Conservation (phyloP, 2,329 filamentous ascomycete species). For the Drechslerella stenobrocha region DNA sequence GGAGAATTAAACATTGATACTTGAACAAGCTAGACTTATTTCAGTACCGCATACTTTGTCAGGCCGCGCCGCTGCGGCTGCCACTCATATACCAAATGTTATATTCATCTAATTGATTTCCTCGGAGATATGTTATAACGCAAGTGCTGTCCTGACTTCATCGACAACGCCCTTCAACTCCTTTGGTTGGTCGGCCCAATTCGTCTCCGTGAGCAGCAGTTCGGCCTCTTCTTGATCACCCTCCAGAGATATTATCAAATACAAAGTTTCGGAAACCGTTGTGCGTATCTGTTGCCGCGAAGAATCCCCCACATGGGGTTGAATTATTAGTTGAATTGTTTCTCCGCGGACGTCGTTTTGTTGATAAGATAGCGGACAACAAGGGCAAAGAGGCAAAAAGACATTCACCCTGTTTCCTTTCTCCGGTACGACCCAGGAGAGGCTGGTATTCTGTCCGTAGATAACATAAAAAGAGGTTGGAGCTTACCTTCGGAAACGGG, state of each 20-base stretch:
- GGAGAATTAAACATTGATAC: too few species aligned
- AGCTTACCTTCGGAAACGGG: constrained; percentile 75
- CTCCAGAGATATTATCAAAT: constrained; percentile 43
- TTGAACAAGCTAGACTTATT: too few species aligned
- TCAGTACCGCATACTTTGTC: too few species aligned
- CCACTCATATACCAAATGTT: too few species aligned
- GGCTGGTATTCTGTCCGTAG: constrained; percentile 8
- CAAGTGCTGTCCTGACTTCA: constrained; percentile 28
- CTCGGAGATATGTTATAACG: constrained; percentile 12
- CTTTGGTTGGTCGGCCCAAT: constrained; percentile 34
- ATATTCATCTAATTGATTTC: neutral
- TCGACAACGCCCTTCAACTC: constrained; percentile 34
- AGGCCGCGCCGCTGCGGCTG: too few species aligned
- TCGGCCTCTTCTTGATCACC: constrained; percentile 39
- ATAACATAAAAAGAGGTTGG: constrained; percentile 8
- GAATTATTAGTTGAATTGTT: constrained; percentile 39
- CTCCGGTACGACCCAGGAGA: neutral
- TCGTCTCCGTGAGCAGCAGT: constrained; percentile 32
- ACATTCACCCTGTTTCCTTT: neutral
- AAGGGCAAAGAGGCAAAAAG: neutral
- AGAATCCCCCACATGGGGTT: constrained; percentile 32
- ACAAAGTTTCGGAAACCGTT: constrained; percentile 40
- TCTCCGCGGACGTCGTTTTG: constrained; percentile 40
- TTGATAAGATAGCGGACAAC: constrained; percentile 23
- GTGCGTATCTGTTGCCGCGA: constrained; percentile 27